phyloP scores from a whole-genome alignment of 2,329 filamentous ascomycete species.

The Dactylonectria macrodidyma region DNA sequence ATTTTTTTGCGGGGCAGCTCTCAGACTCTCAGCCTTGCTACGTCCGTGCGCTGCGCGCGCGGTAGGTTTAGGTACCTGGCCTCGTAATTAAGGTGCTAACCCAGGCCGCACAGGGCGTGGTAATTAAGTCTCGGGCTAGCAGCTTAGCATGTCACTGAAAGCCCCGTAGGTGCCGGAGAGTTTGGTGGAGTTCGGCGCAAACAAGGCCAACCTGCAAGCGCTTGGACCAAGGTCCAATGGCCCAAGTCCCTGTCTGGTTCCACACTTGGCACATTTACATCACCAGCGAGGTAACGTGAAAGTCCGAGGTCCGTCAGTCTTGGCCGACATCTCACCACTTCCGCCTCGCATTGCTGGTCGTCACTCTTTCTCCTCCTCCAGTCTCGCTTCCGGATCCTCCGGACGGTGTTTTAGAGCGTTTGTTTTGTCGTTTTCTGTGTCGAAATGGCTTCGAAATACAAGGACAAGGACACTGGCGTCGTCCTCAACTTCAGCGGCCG shows the following conservation, averaged over 20 bases:
- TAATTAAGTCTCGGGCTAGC: not conserved
- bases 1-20: constrained; percentile 37
- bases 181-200: constrained; percentile 1
- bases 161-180: not conserved
- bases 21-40: constrained; percentile 36
- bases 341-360: constrained; percentile 27
- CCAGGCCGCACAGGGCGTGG: too few species aligned
- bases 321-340: constrained; percentile 47
- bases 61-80: too few species aligned
- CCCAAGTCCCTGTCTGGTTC: constrained; percentile 29
- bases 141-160: not conserved
- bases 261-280: constrained; percentile 45
- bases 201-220: constrained; percentile 13
- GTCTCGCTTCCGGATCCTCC: constrained; percentile 48
- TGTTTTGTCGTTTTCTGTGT: constrained; percentile 39
- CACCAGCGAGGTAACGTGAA: constrained; percentile 44
- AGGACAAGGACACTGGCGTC: constrained; percentile 75
- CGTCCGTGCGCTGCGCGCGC: not conserved
- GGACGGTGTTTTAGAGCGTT: constrained; percentile 49
- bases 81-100: too few species aligned
- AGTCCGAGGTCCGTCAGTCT: constrained; percentile 45
- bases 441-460: constrained; percentile 65
- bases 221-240: constrained; percentile 32
- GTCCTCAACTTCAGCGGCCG: constrained; percentile 82
- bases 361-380: constrained; percentile 36